phyloP scores from a whole-genome alignment of 176 grass and related monocot species.

The Cocos nucifera region DNA sequence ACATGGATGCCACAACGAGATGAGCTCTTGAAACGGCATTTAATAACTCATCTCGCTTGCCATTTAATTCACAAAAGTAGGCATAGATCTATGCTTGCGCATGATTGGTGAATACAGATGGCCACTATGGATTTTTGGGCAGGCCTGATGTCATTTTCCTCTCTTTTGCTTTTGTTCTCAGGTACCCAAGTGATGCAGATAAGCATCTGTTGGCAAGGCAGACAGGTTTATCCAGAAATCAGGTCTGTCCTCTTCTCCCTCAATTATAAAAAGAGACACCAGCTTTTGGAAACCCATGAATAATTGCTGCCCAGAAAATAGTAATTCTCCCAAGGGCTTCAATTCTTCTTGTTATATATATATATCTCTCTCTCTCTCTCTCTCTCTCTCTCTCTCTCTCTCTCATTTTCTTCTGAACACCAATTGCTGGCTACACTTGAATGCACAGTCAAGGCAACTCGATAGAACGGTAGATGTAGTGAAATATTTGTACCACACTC shows the following conservation, averaged over 20 bases:
- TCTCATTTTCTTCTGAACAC: not conserved
- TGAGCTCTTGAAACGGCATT: not conserved
- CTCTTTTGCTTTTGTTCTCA: constrained; percentile 35
- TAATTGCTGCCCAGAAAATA: not conserved
- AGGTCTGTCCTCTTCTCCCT: constrained; percentile 46
- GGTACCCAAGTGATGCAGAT: constrained; percentile 99
- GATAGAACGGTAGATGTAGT: too few relatives aligned
- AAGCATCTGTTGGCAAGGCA: constrained; percentile 98
- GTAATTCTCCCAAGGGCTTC: not conserved
- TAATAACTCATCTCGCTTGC: not conserved
- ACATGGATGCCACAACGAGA: constrained; percentile 9
- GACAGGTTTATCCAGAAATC: constrained; percentile 96
- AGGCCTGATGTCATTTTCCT: constrained; percentile 10
- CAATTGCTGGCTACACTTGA: too few relatives aligned
- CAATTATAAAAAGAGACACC: not conserved
- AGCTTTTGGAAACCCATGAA: not conserved
- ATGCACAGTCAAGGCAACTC: too few relatives aligned
- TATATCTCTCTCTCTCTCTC: not conserved
- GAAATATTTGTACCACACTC: too few relatives aligned
- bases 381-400: not conserved
- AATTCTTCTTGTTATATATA: not conserved
- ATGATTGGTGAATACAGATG: constrained; percentile 5
- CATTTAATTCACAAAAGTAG: not conserved
- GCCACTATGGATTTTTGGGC: not conserved
- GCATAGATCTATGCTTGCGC: not conserved